Conservation (phyloP, 1,139 yeast species). For the Diutina ranongensis region DNA sequence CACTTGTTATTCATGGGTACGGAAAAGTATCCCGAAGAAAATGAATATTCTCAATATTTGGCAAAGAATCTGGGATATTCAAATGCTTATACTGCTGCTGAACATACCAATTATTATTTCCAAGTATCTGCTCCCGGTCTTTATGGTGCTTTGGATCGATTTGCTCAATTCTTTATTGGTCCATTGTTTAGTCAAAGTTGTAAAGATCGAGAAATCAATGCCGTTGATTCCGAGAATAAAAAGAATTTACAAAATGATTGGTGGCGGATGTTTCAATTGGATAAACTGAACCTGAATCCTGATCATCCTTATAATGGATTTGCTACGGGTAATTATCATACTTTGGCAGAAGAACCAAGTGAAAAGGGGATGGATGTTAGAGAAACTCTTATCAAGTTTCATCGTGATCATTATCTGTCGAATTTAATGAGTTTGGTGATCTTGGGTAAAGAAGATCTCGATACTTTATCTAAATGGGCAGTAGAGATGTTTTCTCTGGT, state of each 20-base stretch:
- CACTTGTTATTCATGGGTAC: slow-evolving; percentile 97
- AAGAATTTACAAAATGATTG: slow-evolving; percentile 82
- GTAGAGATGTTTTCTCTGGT: slow-evolving; percentile 54
- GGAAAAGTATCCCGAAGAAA: slow-evolving; percentile 79
- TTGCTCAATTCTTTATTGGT: slow-evolving; percentile 80
- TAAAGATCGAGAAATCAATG: slow-evolving; percentile 85
- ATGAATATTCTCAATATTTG: slow-evolving; percentile 71
- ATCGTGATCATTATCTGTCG: slow-evolving; percentile 52
- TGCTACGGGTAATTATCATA: slow-evolving; percentile 60
- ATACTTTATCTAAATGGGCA: slow-evolving; percentile 61
- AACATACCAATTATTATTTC: slow-evolving; percentile 85
- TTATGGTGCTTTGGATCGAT: slow-evolving; percentile 83
- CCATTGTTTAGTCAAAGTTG: slow-evolving; percentile 77
- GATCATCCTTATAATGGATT: slow-evolving; percentile 66
- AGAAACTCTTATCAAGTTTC: slow-evolving; percentile 52
- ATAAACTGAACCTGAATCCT: slow-evolving; percentile 60
- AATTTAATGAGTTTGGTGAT: slow-evolving; percentile 82
- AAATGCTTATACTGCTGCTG: slow-evolving; percentile 83
- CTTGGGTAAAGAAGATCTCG: slow-evolving; percentile 71
- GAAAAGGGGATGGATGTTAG: slow-evolving; percentile 44
- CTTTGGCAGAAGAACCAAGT: slow-evolving; percentile 48
- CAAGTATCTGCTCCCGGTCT: slow-evolving; percentile 68
- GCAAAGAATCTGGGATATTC: slow-evolving; percentile 56
- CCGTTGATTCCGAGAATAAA: slow-evolving; percentile 93
- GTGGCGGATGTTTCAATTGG: slow-evolving; percentile 85